Base-by-base conservation (phyloP, 352 stramenopile species). In the Phytophthora hybrid region DNA sequence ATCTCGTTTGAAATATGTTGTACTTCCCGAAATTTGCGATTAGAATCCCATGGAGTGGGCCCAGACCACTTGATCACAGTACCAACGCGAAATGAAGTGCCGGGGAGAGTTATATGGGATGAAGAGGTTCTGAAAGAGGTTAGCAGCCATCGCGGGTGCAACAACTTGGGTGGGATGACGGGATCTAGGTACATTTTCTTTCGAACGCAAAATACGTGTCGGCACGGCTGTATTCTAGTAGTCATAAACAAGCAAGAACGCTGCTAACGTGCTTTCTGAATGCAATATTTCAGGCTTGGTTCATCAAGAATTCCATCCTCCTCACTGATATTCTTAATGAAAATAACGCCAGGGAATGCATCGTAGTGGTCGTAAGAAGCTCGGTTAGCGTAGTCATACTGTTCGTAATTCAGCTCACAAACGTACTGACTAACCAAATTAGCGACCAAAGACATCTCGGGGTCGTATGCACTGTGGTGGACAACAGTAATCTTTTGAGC, bases 371-470 rank as follows among this genome's bases (percentile, higher is more conserved):
- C n/a, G 34, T 61, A 49, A 4, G 18, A 49, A 4, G n/a, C 32
- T 51, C 8, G 18, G 23, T 29, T 29, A 29, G 23, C 23, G 23
- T 29, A 29, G 23, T 29, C 23, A 29, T 60, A 60, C 54, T 47
- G 32, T 2, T 60, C 16, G 23, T 31, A 60, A 31, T 52, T 32
- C 9, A 62, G 56, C 34, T 54, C 47, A 29, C n/a, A 54, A 14
- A n/a, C 47, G n/a, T 54, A n/a, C 19, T 54, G 2, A 31, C 47
- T 62, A n/a, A 62, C 37, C n/a, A 62, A 19, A 11, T 39, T 53
- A 10, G 37, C n/a, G 3, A 53, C 2, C 3, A 39, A 5, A 4
- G 1, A 4, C 56, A 62, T 62, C 7, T 62, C 56, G 10, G 11
- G n/a, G 13, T 52, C 56, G 18, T 62, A 62, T 16, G 52, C 49